Percentiles rank a stretch among this genome's conserved stretches.
These are phyloP conservation scores for Ustilago loliicola DNA, from an alignment of 1,284 basidiomycete species.

Conservation along the genomic window DNA sequence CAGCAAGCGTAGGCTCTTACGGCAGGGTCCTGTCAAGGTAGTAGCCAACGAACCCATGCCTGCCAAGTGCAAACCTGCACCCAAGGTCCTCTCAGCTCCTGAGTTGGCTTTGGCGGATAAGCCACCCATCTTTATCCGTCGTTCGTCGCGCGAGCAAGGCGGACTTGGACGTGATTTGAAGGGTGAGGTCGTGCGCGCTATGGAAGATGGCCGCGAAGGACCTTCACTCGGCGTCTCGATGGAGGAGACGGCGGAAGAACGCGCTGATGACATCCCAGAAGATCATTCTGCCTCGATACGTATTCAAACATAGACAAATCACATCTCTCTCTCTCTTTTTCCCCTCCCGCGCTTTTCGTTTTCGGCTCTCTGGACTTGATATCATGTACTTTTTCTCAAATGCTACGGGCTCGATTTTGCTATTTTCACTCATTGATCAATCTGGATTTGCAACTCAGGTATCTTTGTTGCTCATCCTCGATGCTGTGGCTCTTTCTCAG, in stretches of 20 bases:
- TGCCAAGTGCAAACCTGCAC: constrained; percentile 19
- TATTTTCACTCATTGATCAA: background rate
- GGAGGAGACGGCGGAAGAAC: constrained; percentile 26
- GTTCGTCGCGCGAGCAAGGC: constrained; percentile 60
- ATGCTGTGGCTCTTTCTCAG: no score
- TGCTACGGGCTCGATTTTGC: background rate
- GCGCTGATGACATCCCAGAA: background rate
- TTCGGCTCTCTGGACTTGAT: background rate
- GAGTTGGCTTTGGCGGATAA: constrained; percentile 47
- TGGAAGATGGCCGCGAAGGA: constrained; percentile 46
- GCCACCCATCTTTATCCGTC: constrained; percentile 53
- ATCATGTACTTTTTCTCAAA: constrained; percentile 2
- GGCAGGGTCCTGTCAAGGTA: constrained; percentile 48
- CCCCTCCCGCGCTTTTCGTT: background rate
- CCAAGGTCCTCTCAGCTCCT: constrained; percentile 40
- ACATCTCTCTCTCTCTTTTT: background rate
- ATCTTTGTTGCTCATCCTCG: no score
- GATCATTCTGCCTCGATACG: constrained; percentile 16
- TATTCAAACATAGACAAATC: constrained; percentile 11
- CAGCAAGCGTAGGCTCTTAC: constrained; percentile 35
- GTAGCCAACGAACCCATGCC: constrained; percentile 38
- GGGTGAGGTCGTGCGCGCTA: constrained; percentile 57
- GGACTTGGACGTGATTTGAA: constrained; percentile 64
- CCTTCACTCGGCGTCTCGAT: constrained; percentile 42
- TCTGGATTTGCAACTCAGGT: no score